Conservation (phyloP, 1,139 yeast species). For the Chernovozyma sophiae-reginae region DNA sequence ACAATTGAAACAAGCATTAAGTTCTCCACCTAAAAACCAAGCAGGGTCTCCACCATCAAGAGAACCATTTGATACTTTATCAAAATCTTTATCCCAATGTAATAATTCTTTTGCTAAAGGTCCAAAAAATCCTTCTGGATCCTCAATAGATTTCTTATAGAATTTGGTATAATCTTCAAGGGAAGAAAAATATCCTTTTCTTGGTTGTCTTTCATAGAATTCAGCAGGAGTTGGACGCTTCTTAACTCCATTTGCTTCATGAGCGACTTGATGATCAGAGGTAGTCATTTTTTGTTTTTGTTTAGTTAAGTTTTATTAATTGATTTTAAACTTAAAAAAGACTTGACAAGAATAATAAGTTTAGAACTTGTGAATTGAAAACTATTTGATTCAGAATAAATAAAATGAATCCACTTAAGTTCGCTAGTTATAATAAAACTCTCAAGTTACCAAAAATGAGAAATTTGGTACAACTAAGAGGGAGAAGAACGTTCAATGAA, state of each 20-base stretch:
- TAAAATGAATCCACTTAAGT: too few relatives aligned
- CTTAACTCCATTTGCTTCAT: conserved; percentile 71
- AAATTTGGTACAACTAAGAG: too few relatives aligned
- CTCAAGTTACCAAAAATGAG: too few relatives aligned
- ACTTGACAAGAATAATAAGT: too few relatives aligned
- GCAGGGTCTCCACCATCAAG: conserved; percentile 78
- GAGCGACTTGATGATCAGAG: conserved; percentile 51
- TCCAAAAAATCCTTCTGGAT: conserved; percentile 85
- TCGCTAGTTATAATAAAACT: too few relatives aligned
- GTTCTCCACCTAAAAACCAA: conserved; percentile 92
- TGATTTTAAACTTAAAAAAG: too few relatives aligned
- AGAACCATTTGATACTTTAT: conserved; percentile 68
- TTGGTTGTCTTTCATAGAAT: conserved; percentile 71
- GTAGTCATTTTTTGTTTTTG: conserved; percentile 17
- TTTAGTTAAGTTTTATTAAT: too few relatives aligned
- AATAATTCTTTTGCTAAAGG: conserved; percentile 74
- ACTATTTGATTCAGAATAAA: too few relatives aligned
- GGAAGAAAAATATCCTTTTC: conserved; percentile 42
- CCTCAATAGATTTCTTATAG: conserved; percentile 71
- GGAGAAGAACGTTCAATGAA: too few relatives aligned
- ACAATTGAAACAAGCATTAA: conserved; percentile 93
- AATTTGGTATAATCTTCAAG: conserved; percentile 70
- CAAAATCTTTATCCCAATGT: conserved; percentile 82
- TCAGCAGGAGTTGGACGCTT: conserved; percentile 69
- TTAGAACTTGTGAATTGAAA: too few relatives aligned